phyloP scores from a whole-genome alignment of 1,139 yeast genomes.

The Scheffersomyces lignicola region DNA sequence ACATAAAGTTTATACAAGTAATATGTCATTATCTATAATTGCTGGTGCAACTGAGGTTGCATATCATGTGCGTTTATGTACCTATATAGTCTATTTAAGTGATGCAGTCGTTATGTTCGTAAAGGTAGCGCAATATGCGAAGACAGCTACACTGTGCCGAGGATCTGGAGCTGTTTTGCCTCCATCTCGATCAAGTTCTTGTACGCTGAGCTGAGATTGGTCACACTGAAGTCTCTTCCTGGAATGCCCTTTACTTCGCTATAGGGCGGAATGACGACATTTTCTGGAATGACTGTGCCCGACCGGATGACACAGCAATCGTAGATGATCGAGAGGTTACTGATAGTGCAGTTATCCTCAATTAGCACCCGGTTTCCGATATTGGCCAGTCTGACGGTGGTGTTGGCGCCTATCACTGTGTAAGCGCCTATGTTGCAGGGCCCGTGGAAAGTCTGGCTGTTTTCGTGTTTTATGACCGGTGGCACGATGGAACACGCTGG shows the following conservation, averaged over 20 bases:
- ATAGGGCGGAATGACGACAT: slow-evolving; percentile 60
- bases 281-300: slow-evolving; percentile 53
- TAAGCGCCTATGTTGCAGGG: slow-evolving; percentile 57
- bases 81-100: too few species aligned
- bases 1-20: too few species aligned
- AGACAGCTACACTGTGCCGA: slow-evolving; percentile 4
- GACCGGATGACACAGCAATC: slow-evolving; percentile 60
- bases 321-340: slow-evolving; percentile 51
- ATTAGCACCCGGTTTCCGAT: slow-evolving; percentile 61
- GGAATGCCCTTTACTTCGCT: slow-evolving; percentile 49
- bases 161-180: slow-evolving; percentile 36
- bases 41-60: too few species aligned
- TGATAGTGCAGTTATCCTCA: slow-evolving; percentile 40
- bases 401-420: slow-evolving; percentile 49
- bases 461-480: slow-evolving; percentile 18
- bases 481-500: slow-evolving; percentile 31
- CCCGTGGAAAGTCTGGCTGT: slow-evolving; percentile 17
- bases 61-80: too few species aligned
- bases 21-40: too few species aligned
- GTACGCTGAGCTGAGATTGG: slow-evolving; percentile 38
- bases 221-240: slow-evolving; percentile 29
- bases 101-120: too few species aligned
- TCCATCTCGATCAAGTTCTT: slow-evolving; percentile 42
- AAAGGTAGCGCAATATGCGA: neutral
- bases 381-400: slow-evolving; percentile 43